These are phyloP conservation scores for Cryptococcus sp. DNA, from an alignment of 1,284 basidiomycete genomes.

Conservation along the genomic window DNA sequence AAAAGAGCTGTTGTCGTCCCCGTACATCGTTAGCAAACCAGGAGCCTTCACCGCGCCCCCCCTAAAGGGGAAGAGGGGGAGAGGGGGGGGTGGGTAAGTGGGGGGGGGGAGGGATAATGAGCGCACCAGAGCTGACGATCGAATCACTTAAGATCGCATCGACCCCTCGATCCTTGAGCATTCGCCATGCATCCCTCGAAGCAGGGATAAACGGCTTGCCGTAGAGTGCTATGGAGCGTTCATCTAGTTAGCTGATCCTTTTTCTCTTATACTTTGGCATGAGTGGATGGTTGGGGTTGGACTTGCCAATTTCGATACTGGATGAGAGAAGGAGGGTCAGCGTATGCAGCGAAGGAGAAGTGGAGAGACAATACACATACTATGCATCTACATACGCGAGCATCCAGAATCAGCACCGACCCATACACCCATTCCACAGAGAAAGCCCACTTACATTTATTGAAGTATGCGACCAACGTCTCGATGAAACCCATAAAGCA, in stretches of 20 bases:
- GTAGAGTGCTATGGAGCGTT: too few relatives aligned
- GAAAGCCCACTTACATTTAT: conserved; percentile 59
- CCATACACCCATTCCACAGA: too few relatives aligned
- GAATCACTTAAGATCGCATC: not conserved
- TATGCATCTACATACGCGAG: conserved; percentile 33
- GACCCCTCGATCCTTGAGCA: not conserved
- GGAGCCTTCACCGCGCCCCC: not conserved
- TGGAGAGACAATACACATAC: too few relatives aligned
- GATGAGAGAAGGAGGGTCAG: conserved; percentile 51
- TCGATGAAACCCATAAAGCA: conserved; percentile 77
- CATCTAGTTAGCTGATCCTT: too few relatives aligned
- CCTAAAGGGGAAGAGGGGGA: not conserved
- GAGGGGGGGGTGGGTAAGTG: not conserved
- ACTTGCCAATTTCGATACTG: conserved; percentile 63
- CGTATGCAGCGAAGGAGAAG: too few relatives aligned
- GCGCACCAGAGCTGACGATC: not conserved
- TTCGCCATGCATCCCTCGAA: not conserved
- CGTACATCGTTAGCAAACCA: not conserved
- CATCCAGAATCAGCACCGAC: not conserved
- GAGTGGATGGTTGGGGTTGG: too few relatives aligned
- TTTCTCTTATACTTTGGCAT: too few relatives aligned
- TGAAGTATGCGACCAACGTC: conserved; percentile 72
- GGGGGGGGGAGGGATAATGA: not conserved
- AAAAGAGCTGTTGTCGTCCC: conserved; percentile 53
- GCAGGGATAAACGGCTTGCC: not conserved